Base-by-base conservation (phyloP, 352 stramenopile genomes). In the Aphanomyces euteiches region DNA sequence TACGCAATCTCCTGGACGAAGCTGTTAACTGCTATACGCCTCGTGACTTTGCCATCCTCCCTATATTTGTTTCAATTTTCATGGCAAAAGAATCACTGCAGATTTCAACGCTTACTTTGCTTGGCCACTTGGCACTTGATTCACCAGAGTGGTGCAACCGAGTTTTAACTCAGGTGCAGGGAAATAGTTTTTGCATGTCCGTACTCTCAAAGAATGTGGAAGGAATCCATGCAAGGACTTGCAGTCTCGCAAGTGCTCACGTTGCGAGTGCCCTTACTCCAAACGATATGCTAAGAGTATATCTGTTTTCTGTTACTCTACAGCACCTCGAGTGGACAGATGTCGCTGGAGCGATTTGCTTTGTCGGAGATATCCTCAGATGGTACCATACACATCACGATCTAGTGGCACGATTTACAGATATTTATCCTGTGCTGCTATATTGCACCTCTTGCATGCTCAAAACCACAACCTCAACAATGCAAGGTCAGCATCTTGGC, bases 221-320 rank as follows among this genome's bases (percentile, higher is more conserved):
- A n/a, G 13, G 19, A 3, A 50, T 67, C 15, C 59, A 67, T 36
- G 59, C 59, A 3, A 21, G 13, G 6, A 67, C 59, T 10, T 67
- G 59, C 41, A 56, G 15, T 10, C 59, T 41, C 39, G 59, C 59
- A 6, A 67, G 40, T 10, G 43, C 56, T 45, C 54, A 67, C 59
- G 40, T 38, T 3, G 28, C 59, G 15, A 7, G 17, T 28, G 19
- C 21, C 59, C 28, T 67, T 19, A 57, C 59, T 17, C 36, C 19
- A 21, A 17, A 54, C 4, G 59, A 67, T 34, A 67, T 67, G 59
- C n/a, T 67, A 13, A 41, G 59, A 41, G 59, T 67, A 3, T 67
- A 67, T 15, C 43, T 67, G 4, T 67, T 67, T 56, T 41, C 59
- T 2, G 19, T 67, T 19, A 67, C 41, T 2, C 21, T 67, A 12